These are phyloP conservation scores for Pichia sp. DNA, from an alignment of 1,139 yeast species.

Conservation along the genomic window DNA sequence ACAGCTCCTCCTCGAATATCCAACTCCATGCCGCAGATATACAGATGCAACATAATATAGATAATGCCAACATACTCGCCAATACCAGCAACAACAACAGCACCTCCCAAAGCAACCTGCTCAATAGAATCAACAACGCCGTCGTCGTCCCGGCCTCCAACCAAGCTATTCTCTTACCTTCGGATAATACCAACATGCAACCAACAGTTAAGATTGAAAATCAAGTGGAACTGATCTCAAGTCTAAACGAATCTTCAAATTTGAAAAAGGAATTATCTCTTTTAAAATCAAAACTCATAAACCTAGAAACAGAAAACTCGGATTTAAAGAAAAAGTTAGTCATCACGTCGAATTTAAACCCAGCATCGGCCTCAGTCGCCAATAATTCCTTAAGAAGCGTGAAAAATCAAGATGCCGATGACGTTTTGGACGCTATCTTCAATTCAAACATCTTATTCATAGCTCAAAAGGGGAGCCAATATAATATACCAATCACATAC, in stretches of 20 bases:
- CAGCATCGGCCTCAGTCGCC: not conserved
- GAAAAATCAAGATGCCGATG: constrained; percentile 19
- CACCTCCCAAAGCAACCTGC: too few species aligned
- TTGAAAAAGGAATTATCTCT: constrained; percentile 14
- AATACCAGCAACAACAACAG: too few species aligned
- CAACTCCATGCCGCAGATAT: too few species aligned
- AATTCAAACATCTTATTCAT: constrained; percentile 50
- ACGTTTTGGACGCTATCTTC: constrained; percentile 41
- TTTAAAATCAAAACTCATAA: constrained; percentile 27
- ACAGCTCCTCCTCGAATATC: too few species aligned
- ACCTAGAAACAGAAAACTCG: constrained; percentile 30
- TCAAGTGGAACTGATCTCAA: not conserved
- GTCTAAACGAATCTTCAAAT: not conserved
- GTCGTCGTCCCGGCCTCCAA: not conserved
- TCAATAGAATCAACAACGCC: too few species aligned
- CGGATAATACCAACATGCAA: not conserved
- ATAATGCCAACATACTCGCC: too few species aligned
- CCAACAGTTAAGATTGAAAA: not conserved
- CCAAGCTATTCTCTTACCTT: not conserved
- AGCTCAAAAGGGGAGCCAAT: constrained; percentile 40
- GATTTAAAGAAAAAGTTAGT: constrained; percentile 21
- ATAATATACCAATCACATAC: constrained; percentile 43
- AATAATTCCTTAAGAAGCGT: not conserved
- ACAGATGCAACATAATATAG: too few species aligned
- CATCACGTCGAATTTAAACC: too few species aligned